Conservation (phyloP, 805 yeast genomes). For the Blastobotrys peoriensis region DNA sequence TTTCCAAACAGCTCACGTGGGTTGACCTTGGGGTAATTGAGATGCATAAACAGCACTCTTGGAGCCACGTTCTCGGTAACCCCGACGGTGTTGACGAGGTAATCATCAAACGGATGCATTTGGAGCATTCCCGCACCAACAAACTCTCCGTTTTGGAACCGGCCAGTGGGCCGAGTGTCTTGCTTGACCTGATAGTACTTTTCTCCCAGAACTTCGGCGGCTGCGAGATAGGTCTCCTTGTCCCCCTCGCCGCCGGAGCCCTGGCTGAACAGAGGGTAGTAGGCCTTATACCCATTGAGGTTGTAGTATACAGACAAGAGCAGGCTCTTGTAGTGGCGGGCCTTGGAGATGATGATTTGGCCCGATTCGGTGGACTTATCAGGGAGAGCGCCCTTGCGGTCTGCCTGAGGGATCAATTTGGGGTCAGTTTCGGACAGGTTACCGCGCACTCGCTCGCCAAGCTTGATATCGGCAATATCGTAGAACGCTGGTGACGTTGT, state of each 20-base stretch:
- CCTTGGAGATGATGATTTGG: conserved; percentile 54
- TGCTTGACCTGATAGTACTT: conserved; percentile 49
- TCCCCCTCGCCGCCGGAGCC: conserved; percentile 77
- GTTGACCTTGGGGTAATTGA: conserved; percentile 61
- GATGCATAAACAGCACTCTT: conserved; percentile 47
- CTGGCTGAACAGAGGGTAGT: conserved; percentile 54
- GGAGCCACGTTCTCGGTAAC: conserved; percentile 9
- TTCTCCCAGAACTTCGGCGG: conserved; percentile 56
- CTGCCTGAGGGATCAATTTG: conserved; percentile 44
- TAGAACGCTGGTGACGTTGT: conserved; percentile 71
- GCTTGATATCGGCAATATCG: conserved; percentile 54
- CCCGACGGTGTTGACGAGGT: conserved; percentile 15
- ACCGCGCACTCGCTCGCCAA: conserved; percentile 36
- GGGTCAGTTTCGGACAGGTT: conserved; percentile 35
- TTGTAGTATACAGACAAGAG: conserved; percentile 61
- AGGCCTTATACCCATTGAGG: conserved; percentile 53
- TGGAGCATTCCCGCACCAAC: conserved; percentile 73
- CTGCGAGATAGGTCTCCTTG: conserved; percentile 70
- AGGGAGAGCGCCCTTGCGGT: conserved; percentile 61
- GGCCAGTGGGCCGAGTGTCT: conserved; percentile 35
- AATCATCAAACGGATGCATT: conserved; percentile 62
- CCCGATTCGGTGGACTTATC: conserved; percentile 69
- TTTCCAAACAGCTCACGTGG: conserved; percentile 45
- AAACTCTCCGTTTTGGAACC: conserved; percentile 36
- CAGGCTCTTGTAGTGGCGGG: conserved; percentile 50